phyloP scores from a whole-genome alignment of 305 asterid genomes.

The Coffea humblotiana region DNA sequence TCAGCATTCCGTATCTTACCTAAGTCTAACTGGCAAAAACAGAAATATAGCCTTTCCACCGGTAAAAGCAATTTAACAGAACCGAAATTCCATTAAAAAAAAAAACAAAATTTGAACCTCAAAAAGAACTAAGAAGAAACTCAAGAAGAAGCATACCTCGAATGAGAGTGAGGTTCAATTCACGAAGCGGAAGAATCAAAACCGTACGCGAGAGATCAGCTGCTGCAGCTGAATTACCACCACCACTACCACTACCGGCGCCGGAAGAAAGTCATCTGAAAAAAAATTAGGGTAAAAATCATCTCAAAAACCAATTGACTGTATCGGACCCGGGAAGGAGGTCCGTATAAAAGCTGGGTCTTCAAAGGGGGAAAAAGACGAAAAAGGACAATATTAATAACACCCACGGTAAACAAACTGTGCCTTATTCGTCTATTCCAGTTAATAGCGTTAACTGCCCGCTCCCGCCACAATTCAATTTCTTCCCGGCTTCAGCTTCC shows the following conservation, averaged over 20 bases:
- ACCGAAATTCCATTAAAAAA: background rate
- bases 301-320: too few species aligned
- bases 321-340: too few species aligned
- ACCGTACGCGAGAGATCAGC: constrained; percentile 83
- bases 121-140: background rate
- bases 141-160: constrained; percentile 41
- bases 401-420: too few species aligned
- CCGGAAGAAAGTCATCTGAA: too few species aligned
- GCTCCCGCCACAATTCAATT: too few species aligned
- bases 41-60: background rate
- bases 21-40: background rate
- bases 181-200: constrained; percentile 83
- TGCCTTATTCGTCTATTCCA: too few species aligned
- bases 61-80: background rate
- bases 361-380: too few species aligned
- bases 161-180: constrained; percentile 77
- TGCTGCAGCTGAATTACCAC: constrained; percentile 10
- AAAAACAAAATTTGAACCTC: background rate
- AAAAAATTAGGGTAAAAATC: too few species aligned
- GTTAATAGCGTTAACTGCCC: too few species aligned
- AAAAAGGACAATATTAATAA: too few species aligned
- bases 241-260: background rate
- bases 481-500: too few species aligned
- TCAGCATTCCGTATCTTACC: background rate
- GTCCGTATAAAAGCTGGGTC: too few species aligned